Conservation (phyloP, 2,329 filamentous ascomycete genomes). For the Scorias spongiosa region DNA sequence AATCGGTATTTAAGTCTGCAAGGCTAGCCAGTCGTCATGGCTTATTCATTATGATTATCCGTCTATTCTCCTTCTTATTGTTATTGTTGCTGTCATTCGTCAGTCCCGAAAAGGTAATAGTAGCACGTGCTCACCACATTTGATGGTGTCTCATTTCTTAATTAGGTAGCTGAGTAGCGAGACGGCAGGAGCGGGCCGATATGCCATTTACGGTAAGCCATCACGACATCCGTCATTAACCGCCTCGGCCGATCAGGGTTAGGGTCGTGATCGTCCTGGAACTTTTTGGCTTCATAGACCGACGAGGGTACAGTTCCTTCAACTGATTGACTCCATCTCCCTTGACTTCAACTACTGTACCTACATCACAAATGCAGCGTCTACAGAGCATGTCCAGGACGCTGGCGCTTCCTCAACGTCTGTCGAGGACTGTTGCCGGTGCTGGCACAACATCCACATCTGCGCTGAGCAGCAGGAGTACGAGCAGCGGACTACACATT, state of each 20-base stretch:
- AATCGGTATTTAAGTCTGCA: no score
- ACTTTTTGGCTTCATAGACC: not conserved
- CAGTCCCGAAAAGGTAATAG: no score
- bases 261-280: not conserved
- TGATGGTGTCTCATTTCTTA: no score
- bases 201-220: no score
- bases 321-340: not conserved
- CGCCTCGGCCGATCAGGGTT: not conserved
- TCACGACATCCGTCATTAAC: no score
- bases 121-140: no score
- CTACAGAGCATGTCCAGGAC: conserved; percentile 3
- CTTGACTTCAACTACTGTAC: not conserved
- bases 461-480: conserved; percentile 3
- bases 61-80: no score
- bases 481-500: conserved; percentile 1
- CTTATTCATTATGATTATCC: no score
- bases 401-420: conserved; percentile 15
- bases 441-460: conserved; percentile 5
- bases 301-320: not conserved
- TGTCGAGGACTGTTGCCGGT: conserved; percentile 5
- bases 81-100: no score
- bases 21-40: no score
- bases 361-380: conserved; percentile 1
- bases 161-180: no score
- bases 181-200: no score